Conservation (phyloP, 2,329 filamentous ascomycete species). For the Botrytis tulipae region DNA sequence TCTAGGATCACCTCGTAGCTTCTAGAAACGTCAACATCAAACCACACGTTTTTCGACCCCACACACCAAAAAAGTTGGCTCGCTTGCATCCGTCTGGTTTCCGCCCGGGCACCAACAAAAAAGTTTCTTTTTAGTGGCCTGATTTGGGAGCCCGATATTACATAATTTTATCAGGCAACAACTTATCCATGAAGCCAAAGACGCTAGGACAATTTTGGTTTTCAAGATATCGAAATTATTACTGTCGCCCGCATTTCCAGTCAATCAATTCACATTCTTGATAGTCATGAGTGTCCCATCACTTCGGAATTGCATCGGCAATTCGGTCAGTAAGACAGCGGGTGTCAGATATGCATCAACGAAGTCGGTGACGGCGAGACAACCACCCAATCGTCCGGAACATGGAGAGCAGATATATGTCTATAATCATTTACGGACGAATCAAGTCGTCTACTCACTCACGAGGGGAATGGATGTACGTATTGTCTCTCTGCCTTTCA, state of each 20-base stretch:
- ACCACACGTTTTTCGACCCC: slow-evolving; percentile 5
- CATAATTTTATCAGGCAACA: neutral
- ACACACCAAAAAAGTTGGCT: slow-evolving; percentile 9
- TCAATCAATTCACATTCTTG: slow-evolving; percentile 14
- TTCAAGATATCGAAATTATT: slow-evolving; percentile 20
- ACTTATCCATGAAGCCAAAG: neutral
- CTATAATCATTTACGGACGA: slow-evolving; percentile 42
- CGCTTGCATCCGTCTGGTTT: neutral
- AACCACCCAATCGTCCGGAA: slow-evolving; percentile 25
- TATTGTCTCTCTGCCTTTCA: neutral
- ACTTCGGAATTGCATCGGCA: slow-evolving; percentile 19
- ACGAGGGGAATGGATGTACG: slow-evolving; percentile 40
- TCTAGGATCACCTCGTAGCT: slow-evolving; percentile 10
- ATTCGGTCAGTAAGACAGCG: neutral
- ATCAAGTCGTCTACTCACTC: slow-evolving; percentile 44
- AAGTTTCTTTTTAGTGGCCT: neutral
- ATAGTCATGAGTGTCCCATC: slow-evolving; percentile 27
- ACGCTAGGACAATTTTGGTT: slow-evolving; percentile 22
- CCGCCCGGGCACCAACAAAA: neutral
- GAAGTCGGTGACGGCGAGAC: slow-evolving; percentile 5
- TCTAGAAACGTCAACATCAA: slow-evolving; percentile 17
- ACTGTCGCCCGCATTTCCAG: neutral
- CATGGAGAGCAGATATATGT: slow-evolving; percentile 42
- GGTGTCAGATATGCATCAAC: slow-evolving; percentile 25
- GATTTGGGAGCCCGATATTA: slow-evolving; percentile 3